Base-by-base conservation (phyloP, 768 basidiomycete species). In the Russula vinacea region DNA sequence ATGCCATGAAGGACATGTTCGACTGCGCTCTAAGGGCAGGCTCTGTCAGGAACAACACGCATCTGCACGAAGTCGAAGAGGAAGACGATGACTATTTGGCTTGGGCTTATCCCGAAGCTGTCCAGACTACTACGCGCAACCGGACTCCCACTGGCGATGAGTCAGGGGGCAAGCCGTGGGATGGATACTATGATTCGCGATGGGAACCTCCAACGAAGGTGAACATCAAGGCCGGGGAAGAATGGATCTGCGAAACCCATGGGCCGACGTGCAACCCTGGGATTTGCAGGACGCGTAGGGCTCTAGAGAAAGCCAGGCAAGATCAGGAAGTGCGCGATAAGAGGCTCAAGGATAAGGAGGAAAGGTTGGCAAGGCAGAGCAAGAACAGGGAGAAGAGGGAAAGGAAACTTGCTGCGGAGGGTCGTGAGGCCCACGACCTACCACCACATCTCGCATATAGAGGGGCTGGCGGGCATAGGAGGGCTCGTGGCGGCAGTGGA, bases 251-350 rank as follows among this genome's bases (percentile, higher is more conserved):
- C 24, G 42, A 45, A 6, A n/a, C n/a, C n/a, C 67, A 68, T 19
- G 67, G 67, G 7, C 10, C 54, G n/a, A 19, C 37, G 42, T 68
- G 67, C 56, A 56, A 5, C 33, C 49, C 45, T 0, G 62, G 62
- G 1, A 57, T 68, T 13, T 68, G 67, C 62, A 22, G 57, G 50
- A 58, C 17, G 45, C 45, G 44, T 6, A 35, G 35, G 6, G 6
- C 10, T 8, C 35, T 35, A 7, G 35, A 35, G 35, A 35, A 7
- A 10, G 8, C 3, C 1, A 35, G 35, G 10, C 35, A 35, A 35
- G 1, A 7, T 1, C 8, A 35, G 6, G 19, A 24, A 19, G 60
- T 60, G 26, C 14, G 5, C 17, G 35, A 59, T 16, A 22, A 53
- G 37, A 22, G 67, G 17, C 29, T 35, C 3, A 24, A 57, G 44